Evolutionary conservation across 2,329 filamentous ascomycete species (phyloP), one percentile per base, ranked within the genome.

Genomic region (Incumbomyces lentus): DNA sequence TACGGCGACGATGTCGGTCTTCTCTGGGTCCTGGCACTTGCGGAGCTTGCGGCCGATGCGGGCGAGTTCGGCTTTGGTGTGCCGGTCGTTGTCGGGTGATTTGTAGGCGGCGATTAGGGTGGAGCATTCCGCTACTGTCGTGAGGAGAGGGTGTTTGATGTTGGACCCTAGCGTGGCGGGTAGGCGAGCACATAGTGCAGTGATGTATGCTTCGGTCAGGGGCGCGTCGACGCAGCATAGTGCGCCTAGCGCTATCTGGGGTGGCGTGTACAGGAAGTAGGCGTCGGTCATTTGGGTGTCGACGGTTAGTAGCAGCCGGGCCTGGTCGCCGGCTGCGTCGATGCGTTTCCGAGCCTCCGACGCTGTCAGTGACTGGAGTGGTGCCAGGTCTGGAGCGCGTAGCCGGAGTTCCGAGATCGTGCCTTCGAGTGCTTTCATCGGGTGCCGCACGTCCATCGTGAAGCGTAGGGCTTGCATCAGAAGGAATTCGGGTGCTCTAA

Each of bases 181-280:
- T 31, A 43, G 31, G 26, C 40, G 11, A 29, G 11, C 17, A 40
- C 29, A 41, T 8, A 46, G 40, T 4, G 12, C 16, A 22, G 68
- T 63, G 14, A 72, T 58, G 52, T 71, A 72, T 50, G 66, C 68
- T 46, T 67, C 60, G 1, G 64, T 62, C 4, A 72, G 58, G 2
- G 67, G 65, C 19, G 59, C 57, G 60, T 96, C 90, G 0, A 82
- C 85, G 43, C 93, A 74, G 12, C 82, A 72, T 22, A 95, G 67
- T 0, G 89, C 81, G 0, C 86, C 82, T 49, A 96, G 75, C 81
- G 89, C 89, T 62, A 96, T 94, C 64, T 98, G 92, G 18, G 86
- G 84, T 0, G 92, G 92, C 0, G 90, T 90, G 67, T 86, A 96
- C 64, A 95, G 83, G 67, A 96, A 95, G 68, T 96, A 96, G n/a